Percentiles rank a stretch among this genome's conserved stretches.
These are phyloP conservation scores for Candida pini DNA, from an alignment of 805 yeast species.

Conservation along the genomic window DNA sequence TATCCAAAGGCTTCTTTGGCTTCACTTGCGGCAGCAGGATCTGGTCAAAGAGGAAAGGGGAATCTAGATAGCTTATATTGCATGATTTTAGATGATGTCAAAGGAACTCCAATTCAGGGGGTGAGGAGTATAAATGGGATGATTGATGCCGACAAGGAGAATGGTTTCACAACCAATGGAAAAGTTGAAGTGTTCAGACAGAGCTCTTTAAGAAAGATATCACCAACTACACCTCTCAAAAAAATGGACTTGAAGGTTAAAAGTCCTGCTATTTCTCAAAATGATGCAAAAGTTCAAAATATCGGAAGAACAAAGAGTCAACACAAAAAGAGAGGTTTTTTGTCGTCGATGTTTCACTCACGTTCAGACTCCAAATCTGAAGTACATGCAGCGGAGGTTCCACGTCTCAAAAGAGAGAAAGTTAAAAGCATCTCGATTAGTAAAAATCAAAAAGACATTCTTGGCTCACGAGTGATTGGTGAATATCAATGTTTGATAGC, in stretches of 20 bases:
- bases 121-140: conserved; percentile 20
- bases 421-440: conserved; percentile 2
- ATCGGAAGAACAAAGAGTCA: background rate
- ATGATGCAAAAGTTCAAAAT: background rate
- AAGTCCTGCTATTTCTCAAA: background rate
- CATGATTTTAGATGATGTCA: conserved; percentile 25
- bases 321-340: conserved; percentile 6
- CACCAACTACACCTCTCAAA: conserved; percentile 67
- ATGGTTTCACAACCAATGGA: conserved; percentile 48
- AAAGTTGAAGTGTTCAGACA: conserved; percentile 43
- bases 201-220: conserved; percentile 37
- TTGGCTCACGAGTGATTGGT: conserved; percentile 66
- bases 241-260: conserved; percentile 41
- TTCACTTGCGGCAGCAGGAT: conserved; percentile 16
- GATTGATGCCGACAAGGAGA: conserved; percentile 14
- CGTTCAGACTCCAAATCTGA: background rate
- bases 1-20: conserved; percentile 31
- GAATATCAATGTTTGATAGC: conserved; percentile 46
- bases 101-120: conserved; percentile 29
- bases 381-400: too few species aligned
- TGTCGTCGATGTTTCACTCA: conserved; percentile 5
- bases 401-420: background rate
- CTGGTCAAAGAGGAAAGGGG: conserved; percentile 3
- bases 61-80: conserved; percentile 22
- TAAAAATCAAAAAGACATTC: conserved; percentile 45